Base-by-base conservation (phyloP, 345 rosid genomes). In the Dimocarpus longan region DNA sequence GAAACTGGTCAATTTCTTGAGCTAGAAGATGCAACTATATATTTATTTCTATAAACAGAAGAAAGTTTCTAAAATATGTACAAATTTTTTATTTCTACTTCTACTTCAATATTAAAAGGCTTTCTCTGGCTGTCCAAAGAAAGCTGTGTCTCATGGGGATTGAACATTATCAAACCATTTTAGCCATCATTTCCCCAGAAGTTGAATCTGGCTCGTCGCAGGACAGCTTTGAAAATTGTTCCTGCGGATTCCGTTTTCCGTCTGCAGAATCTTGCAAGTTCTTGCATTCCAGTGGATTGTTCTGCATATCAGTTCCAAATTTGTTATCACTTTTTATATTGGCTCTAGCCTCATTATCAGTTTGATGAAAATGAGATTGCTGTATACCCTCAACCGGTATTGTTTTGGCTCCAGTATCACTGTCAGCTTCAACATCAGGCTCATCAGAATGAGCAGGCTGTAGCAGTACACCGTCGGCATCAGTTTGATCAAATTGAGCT, bases 211-310 rank as follows among this genome's bases (percentile, higher is more conserved):
- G 68, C 19, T 57, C 73, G 76, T 63, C 75, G 48, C 85, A 81
- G 79, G 89, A 82, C 67, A 76, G 66, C 85, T 86, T 82, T 74
- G 86, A 86, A 80, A 84, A 56, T 67, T 87, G 85, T 77, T 84
- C 87, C 88, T 75, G 82, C 88, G 57, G 75, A 70, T 73, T 73
- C 70, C 73, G 39, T 50, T 60, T 84, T 82, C 37, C 56, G 6
- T 73, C 78, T 42, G 72, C 73, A 13, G 48, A 78, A 63, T 67
- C 68, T 66, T 7, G 12, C 26, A 68, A n/a, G 63, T 63, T 48
- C 10, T 62, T n/a, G 43, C 43, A 37, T 40, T 70, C 75, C 73
- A 65, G 56, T 37, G 15, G 70, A 24, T 48, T 50, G 44, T 46
- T 81, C 0, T 66, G 80, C 62, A 74, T 66, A 64, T 81, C 77